Base-by-base conservation (phyloP, 257 asterid genomes). In the Plantago major region DNA sequence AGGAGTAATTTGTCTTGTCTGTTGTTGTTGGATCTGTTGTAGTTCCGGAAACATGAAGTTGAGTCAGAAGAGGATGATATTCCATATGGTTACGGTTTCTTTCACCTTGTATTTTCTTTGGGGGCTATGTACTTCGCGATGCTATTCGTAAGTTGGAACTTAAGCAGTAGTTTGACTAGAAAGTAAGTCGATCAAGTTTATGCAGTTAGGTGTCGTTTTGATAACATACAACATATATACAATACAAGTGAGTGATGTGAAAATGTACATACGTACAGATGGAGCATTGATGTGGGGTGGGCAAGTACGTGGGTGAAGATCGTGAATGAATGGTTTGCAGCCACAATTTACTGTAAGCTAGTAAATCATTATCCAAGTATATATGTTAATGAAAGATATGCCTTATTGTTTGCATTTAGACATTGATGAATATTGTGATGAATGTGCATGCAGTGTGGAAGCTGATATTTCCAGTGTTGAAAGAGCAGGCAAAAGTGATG, bases 241-340 rank as follows among this genome's bases (percentile, higher is more conserved):
- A 22, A 22, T 22, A 22, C 26, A 22, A 22, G 26, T 1, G 26
- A 22, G 26, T 22, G 26, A 22, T 22, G 26, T 22, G 1, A 22
- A 22, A 22, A 22, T 22, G 26, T 22, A 22, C 2, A 22, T 22
- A 22, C 26, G 26, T 22, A 54, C 77, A 89, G 97, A 70, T 92
- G 95, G 97, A 79, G 95, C 79, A 89, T 92, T 28, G 98, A 92
- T 60, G 90, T 92, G 45, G 98, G 98, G 8, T 86, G 98, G 97
- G 90, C 93, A 48, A 89, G 97, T 63, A 86, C 95, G 2, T 90
- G 96, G 98, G 97, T 88, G 43, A 89, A 89, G 76, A 86, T 92
- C 18, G 78, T 92, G 3, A 92, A 92, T 15, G 95, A 86, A 68
- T 84, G 97, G 98, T 84, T 89, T 75, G 97, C 97, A 57, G 95